These are phyloP conservation scores for Helianthus annuus DNA, from an alignment of 129 eudicot species.

Conservation along the genomic window DNA sequence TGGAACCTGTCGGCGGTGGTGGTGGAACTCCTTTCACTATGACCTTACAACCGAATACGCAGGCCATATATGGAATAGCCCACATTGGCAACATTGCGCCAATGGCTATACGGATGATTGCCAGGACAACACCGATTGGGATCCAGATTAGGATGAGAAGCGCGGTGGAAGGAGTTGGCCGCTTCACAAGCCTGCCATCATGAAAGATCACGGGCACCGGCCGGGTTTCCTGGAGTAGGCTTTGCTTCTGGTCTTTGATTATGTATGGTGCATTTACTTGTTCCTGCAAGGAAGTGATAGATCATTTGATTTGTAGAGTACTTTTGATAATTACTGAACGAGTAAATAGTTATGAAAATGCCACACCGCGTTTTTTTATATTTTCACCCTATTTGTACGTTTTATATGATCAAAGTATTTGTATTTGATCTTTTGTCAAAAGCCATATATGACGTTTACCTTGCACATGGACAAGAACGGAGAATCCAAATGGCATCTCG, in stretches of 20 bases:
- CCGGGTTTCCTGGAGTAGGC: slow-evolving; percentile 40
- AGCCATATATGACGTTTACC: slow-evolving; percentile 33
- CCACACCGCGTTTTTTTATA: no score
- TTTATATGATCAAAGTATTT: no score
- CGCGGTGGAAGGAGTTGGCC: slow-evolving; percentile 74
- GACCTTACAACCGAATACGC: slow-evolving; percentile 60
- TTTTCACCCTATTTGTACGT: no score
- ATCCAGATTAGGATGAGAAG: slow-evolving; percentile 79
- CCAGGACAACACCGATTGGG: slow-evolving; percentile 72
- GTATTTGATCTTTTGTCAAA: no score
- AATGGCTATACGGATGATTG: slow-evolving; percentile 51
- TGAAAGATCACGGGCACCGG: slow-evolving; percentile 93
- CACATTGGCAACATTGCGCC: slow-evolving; percentile 65
- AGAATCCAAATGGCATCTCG: slow-evolving; percentile 38
- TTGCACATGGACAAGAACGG: slow-evolving; percentile 59
- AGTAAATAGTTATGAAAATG: no score
- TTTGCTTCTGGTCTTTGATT: slow-evolving; percentile 28
- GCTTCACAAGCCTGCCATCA: slow-evolving; percentile 85
- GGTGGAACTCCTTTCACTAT: slow-evolving; percentile 84
- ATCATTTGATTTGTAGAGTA: no score
- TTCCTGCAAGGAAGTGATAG: slow-evolving; percentile 43
- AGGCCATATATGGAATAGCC: slow-evolving; percentile 54
- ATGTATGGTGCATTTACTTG: slow-evolving; percentile 57
- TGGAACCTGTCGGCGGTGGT: slow-evolving; percentile 54
- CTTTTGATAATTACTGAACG: no score